Evolutionary conservation across 75 land plant genomes (phyloP).

Genomic region (Pinus taeda): DNA sequence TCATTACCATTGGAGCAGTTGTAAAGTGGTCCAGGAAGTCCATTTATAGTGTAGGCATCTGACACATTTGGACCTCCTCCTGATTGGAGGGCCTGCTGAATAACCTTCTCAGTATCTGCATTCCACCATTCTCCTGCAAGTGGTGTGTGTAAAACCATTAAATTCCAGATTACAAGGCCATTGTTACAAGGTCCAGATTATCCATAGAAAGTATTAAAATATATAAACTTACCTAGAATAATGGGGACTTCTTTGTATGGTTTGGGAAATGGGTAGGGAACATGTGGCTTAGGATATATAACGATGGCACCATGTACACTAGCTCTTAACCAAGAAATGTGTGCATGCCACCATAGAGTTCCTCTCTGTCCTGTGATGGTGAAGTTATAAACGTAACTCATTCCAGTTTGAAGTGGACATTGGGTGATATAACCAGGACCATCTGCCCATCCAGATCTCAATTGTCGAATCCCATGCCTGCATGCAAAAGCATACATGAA

Average conservation of each 20-base stretch:
- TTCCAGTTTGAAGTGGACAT: constrained; percentile 37
- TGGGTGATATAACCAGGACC: no score
- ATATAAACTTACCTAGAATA: constrained; percentile 32
- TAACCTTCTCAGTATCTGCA: constrained; percentile 37
- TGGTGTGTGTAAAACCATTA: no score
- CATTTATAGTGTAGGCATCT: constrained; percentile 62
- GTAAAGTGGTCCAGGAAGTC: constrained; percentile 53
- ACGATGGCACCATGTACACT: constrained; percentile 55
- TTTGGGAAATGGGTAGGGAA: constrained; percentile 33
- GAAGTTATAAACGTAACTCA: constrained; percentile 35
- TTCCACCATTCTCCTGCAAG: constrained; percentile 63
- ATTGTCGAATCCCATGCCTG: no score
- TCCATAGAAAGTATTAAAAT: neutral
- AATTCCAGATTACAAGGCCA: neutral
- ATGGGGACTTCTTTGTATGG: constrained; percentile 41
- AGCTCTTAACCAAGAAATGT: constrained; percentile 48
- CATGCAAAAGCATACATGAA: no score
- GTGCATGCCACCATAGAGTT: constrained; percentile 39
- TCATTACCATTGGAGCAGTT: constrained; percentile 40
- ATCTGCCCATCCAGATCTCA: no score
- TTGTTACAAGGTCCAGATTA: neutral
- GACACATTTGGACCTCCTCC: constrained; percentile 52
- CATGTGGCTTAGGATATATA: constrained; percentile 33
- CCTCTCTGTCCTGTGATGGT: constrained; percentile 37
- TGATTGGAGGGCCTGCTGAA: constrained; percentile 21